Evolutionary conservation across 257 asterid species (phyloP).

Genomic region (Plectranthus barbatus): DNA sequence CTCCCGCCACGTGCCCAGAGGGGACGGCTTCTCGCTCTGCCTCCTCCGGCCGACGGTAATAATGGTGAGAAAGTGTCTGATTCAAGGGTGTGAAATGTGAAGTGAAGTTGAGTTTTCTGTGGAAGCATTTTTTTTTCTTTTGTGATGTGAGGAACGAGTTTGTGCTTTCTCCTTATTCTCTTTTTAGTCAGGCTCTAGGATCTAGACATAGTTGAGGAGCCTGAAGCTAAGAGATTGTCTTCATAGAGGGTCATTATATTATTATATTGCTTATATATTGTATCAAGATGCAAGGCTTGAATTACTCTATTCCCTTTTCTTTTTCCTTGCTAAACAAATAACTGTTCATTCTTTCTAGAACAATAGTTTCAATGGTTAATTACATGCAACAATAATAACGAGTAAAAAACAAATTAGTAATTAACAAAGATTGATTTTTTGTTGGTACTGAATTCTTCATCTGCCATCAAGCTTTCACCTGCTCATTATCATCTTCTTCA

Average conservation of each 20-base stretch:
- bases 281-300: conserved; percentile 9
- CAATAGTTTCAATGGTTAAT: not conserved
- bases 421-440: no score
- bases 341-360: not conserved
- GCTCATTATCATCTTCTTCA: conserved; percentile 72
- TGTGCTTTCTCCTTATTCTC: conserved; percentile 1
- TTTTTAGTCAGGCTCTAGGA: conserved; percentile 26
- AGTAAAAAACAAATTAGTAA: not conserved
- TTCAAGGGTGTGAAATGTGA: conserved; percentile 18
- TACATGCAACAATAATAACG: not conserved
- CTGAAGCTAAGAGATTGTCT: conserved; percentile 19
- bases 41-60: conserved; percentile 36
- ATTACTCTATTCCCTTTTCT: conserved; percentile 20
- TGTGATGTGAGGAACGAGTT: conserved; percentile 25
- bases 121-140: not conserved
- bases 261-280: no score
- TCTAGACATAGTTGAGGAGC: conserved; percentile 34
- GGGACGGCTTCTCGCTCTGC: conserved; percentile 53
- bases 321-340: no score
- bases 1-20: conserved; percentile 93
- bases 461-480: conserved; percentile 29
- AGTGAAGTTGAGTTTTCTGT: conserved; percentile 18
- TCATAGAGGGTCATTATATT: conserved; percentile 17
- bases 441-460: not conserved
- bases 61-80: conserved; percentile 31